phyloP scores from a whole-genome alignment of 768 basidiomycete genomes.

The Russula sp. region DNA sequence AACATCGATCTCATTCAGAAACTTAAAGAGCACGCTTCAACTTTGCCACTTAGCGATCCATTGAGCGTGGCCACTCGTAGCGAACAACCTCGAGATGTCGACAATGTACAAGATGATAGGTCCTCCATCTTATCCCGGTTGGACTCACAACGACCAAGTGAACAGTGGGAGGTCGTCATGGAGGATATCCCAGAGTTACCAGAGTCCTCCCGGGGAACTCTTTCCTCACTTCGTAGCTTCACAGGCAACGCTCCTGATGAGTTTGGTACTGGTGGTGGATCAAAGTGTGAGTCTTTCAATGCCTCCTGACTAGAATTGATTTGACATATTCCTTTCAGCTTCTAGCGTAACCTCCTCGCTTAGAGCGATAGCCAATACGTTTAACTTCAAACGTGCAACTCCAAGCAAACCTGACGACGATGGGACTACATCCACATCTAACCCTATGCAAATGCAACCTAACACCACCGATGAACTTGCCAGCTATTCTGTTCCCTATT shows the following conservation, averaged over 20 bases:
- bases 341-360: slow-evolving; percentile 68
- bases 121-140: slow-evolving; percentile 9
- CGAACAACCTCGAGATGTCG: slow-evolving; percentile 35
- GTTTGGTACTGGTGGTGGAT: slow-evolving; percentile 57
- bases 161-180: slow-evolving; percentile 86
- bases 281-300: slow-evolving; percentile 43
- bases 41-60: slow-evolving; percentile 45
- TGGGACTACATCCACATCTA: slow-evolving; percentile 25
- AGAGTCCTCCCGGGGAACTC: slow-evolving; percentile 46
- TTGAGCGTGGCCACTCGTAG: slow-evolving; percentile 50
- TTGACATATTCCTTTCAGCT: slow-evolving; percentile 32
- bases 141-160: slow-evolving; percentile 50
- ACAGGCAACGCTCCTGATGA: slow-evolving; percentile 44
- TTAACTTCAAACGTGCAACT: slow-evolving; percentile 57
- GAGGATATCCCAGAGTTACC: slow-evolving; percentile 68
- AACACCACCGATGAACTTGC: slow-evolving; percentile 24
- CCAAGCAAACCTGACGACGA: slow-evolving; percentile 30
- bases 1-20: slow-evolving; percentile 66
- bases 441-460: slow-evolving; percentile 33
- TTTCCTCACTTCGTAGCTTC: slow-evolving; percentile 42
- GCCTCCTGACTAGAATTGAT: background rate
- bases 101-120: slow-evolving; percentile 24
- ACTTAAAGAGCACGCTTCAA: slow-evolving; percentile 59
- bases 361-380: slow-evolving; percentile 66
- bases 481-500: slow-evolving; percentile 20